Percentiles rank a stretch among this genome's conserved stretches.
Evolutionary conservation across 2,329 filamentous ascomycete species (phyloP).

Genomic region (Hansfordia pulvinata): DNA sequence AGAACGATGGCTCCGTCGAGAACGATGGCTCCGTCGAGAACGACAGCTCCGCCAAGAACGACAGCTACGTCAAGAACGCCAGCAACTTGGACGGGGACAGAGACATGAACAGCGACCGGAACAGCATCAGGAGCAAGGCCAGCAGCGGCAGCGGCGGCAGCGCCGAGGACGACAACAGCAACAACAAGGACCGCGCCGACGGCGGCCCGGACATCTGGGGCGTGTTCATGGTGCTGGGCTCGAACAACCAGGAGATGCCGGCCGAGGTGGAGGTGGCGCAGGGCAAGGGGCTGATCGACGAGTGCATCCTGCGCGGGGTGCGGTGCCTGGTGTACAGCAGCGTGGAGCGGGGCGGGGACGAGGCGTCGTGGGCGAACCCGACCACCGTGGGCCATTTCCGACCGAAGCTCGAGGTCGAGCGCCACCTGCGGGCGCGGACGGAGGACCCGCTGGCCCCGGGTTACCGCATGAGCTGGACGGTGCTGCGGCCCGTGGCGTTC

Average conservation of each 20-base stretch:
- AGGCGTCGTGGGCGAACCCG: conserved; percentile 29
- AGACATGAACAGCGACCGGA: no score
- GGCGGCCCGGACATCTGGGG: background rate
- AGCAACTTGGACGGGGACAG: no score
- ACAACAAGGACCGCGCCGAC: no score
- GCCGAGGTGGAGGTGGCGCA: conserved; percentile 5
- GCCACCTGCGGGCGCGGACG: conserved; percentile 32
- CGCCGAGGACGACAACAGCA: no score
- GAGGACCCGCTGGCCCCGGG: conserved; percentile 3
- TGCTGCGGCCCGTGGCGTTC: conserved; percentile 24
- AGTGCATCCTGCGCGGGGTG: conserved; percentile 24
- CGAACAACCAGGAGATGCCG: background rate
- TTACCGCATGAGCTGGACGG: conserved; percentile 16
- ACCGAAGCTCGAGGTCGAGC: conserved; percentile 44
- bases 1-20: no score
- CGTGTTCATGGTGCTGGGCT: background rate
- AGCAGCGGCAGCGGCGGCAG: no score
- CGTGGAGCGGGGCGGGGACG: conserved; percentile 48
- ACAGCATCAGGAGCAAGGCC: no score
- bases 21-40: no score
- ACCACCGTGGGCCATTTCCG: conserved; percentile 44
- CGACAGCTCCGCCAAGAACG: no score
- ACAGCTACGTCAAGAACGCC: no score
- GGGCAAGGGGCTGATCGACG: conserved; percentile 7
- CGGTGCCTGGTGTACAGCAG: conserved; percentile 47